Evolutionary conservation across 2,329 filamentous ascomycete genomes (phyloP).

Genomic region (Coniella vitis): DNA sequence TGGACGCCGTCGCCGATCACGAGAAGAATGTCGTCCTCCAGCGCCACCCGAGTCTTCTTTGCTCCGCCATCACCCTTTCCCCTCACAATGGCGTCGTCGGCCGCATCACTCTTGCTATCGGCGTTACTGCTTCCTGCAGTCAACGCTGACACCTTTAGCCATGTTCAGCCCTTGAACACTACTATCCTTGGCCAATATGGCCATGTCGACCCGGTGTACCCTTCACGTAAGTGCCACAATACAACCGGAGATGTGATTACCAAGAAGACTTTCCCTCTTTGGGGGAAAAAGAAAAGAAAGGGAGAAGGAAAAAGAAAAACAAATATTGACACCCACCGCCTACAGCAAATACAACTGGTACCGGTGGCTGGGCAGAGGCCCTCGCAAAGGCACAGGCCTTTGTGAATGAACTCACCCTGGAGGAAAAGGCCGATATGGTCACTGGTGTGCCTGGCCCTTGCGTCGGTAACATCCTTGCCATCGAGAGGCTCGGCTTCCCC

Average conservation of each 20-base stretch:
- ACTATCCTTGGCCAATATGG: slow-evolving; percentile 34
- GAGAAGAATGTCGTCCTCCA: not conserved
- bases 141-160: slow-evolving; percentile 27
- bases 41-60: slow-evolving; percentile 1
- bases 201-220: slow-evolving; percentile 29
- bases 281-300: too few species aligned
- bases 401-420: slow-evolving; percentile 56
- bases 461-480: slow-evolving; percentile 34
- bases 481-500: slow-evolving; percentile 48
- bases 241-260: too few species aligned
- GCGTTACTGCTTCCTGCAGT: slow-evolving; percentile 12
- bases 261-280: too few species aligned
- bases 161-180: slow-evolving; percentile 35
- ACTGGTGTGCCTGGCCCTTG: slow-evolving; percentile 18
- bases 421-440: slow-evolving; percentile 45
- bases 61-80: not conserved
- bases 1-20: not conserved
- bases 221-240: slow-evolving; percentile 29
- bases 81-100: slow-evolving; percentile 4
- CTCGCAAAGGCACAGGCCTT: slow-evolving; percentile 38
- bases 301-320: too few species aligned
- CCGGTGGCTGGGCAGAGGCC: slow-evolving; percentile 29
- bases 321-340: too few species aligned
- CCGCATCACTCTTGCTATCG: slow-evolving; percentile 9
- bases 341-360: slow-evolving; percentile 30